phyloP scores from a whole-genome alignment of 352 stramenopile species.

The Globisporangium nagaii region DNA sequence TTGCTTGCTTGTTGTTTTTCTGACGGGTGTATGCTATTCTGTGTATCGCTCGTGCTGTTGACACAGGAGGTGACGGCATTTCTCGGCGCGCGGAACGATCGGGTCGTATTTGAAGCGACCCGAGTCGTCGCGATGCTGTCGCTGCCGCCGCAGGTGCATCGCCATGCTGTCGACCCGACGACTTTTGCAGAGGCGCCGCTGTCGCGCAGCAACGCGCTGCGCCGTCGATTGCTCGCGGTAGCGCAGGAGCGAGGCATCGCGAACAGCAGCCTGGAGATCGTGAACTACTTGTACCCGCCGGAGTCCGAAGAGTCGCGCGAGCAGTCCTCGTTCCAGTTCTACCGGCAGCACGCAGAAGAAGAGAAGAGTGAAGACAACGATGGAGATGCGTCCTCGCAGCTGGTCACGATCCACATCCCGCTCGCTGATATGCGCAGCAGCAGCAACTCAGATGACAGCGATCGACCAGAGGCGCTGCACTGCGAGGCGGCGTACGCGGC shows the following conservation, averaged over 20 bases:
- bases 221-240: conserved; percentile 47
- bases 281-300: conserved; percentile 43
- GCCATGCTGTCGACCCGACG: conserved; percentile 49
- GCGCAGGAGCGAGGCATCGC: conserved; percentile 36
- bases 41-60: conserved; percentile 7
- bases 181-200: conserved; percentile 38
- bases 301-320: conserved; percentile 8
- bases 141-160: conserved; percentile 61
- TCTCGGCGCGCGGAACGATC: conserved; percentile 62
- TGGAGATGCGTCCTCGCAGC: conserved; percentile 8
- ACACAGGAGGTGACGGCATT: conserved; percentile 19
- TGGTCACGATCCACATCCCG: conserved; percentile 42
- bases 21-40: background rate
- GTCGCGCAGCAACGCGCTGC: conserved; percentile 32
- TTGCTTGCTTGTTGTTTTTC: background rate
- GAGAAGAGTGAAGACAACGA: conserved; percentile 13
- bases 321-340: conserved; percentile 62
- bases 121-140: conserved; percentile 71
- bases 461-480: conserved; percentile 12
- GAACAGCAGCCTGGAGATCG: conserved; percentile 54
- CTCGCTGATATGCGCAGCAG: background rate
- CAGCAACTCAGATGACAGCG: conserved; percentile 14
- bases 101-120: conserved; percentile 59
- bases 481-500: conserved; percentile 21
- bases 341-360: conserved; percentile 19